A percentile compares a stretch with the other conserved stretches of the same genome.
phyloP scores from a whole-genome alignment of 352 stramenopile species.

The Hyaloperonospora arabidopsidis region DNA sequence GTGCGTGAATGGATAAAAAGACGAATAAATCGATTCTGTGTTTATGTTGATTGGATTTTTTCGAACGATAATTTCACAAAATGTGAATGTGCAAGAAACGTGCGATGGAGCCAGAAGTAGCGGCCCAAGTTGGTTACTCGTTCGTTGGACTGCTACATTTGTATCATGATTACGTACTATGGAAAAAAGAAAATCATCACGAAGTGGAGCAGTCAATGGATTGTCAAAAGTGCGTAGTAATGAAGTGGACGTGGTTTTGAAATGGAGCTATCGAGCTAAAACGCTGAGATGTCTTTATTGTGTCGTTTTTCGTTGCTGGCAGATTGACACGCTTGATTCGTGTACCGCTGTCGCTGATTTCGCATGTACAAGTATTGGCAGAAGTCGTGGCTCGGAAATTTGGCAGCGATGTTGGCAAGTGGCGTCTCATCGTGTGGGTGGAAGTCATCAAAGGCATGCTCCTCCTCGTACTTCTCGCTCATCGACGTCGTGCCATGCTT shows the following conservation, averaged over 20 bases:
- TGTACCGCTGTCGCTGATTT: constrained; percentile 68
- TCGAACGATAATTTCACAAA: too few species aligned
- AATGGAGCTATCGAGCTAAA: neutral
- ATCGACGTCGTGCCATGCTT: constrained; percentile 51
- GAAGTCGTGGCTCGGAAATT: constrained; percentile 68
- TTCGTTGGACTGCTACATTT: constrained; percentile 64
- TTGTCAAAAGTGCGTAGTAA: constrained; percentile 25
- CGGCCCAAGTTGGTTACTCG: constrained; percentile 71
- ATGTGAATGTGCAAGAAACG: constrained; percentile 32
- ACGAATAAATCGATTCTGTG: neutral
- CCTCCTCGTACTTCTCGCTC: constrained; percentile 54
- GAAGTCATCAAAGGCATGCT: constrained; percentile 68
- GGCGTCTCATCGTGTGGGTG: constrained; percentile 73
- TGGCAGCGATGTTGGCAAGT: constrained; percentile 60
- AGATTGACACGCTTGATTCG: constrained; percentile 52
- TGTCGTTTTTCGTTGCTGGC: neutral
- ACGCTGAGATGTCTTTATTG: neutral
- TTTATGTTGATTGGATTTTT: neutral
- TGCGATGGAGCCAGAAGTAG: constrained; percentile 51
- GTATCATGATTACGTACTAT: constrained; percentile 80
- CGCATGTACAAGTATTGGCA: constrained; percentile 71
- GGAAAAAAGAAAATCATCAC: constrained; percentile 35
- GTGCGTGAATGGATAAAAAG: constrained; percentile 20
- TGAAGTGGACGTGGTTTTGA: neutral
- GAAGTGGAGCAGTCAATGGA: constrained; percentile 13